Conservation (phyloP, 2,329 filamentous ascomycete species). For the Aspergillus pseudoterreus region DNA sequence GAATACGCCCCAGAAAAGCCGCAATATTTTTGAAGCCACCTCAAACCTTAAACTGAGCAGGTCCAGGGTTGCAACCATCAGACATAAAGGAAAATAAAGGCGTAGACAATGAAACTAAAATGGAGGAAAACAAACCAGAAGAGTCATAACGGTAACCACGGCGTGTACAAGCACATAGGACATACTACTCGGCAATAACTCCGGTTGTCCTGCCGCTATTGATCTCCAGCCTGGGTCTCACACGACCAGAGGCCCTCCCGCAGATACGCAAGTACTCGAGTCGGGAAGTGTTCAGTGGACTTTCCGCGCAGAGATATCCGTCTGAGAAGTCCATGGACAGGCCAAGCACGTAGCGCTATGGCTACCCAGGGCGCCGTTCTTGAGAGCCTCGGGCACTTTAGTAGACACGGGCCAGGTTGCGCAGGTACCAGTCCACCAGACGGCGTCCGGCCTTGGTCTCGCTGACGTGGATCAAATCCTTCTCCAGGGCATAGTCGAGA, state of each 20-base stretch:
- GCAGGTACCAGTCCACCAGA: conserved; percentile 97
- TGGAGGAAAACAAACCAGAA: conserved; percentile 2
- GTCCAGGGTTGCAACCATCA: conserved; percentile 8
- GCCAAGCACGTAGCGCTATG: conserved; percentile 6
- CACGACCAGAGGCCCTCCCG: too few species aligned
- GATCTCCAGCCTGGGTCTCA: too few species aligned
- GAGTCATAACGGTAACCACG: neutral
- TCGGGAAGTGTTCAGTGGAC: neutral
- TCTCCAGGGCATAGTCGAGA: conserved; percentile 94
- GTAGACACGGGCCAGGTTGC: conserved; percentile 94
- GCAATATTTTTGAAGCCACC: conserved; percentile 18
- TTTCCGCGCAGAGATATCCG: neutral
- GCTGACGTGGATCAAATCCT: conserved; percentile 96
- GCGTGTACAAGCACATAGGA: too few species aligned
- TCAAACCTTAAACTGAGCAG: conserved; percentile 13
- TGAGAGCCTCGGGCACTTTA: conserved; percentile 42
- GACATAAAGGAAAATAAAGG: conserved; percentile 12
- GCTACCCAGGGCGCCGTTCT: conserved; percentile 3
- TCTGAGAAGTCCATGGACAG: neutral
- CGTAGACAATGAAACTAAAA: conserved; percentile 11
- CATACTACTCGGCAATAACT: too few species aligned
- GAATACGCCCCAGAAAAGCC: conserved; percentile 18
- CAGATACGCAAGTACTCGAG: too few species aligned
- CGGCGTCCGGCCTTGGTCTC: conserved; percentile 97
- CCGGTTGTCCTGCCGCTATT: too few species aligned